A percentile compares a stretch with the other conserved stretches of the same genome.
These are phyloP conservation scores for Pythium myriotylum DNA, from an alignment of 352 stramenopile species.

Conservation along the genomic window DNA sequence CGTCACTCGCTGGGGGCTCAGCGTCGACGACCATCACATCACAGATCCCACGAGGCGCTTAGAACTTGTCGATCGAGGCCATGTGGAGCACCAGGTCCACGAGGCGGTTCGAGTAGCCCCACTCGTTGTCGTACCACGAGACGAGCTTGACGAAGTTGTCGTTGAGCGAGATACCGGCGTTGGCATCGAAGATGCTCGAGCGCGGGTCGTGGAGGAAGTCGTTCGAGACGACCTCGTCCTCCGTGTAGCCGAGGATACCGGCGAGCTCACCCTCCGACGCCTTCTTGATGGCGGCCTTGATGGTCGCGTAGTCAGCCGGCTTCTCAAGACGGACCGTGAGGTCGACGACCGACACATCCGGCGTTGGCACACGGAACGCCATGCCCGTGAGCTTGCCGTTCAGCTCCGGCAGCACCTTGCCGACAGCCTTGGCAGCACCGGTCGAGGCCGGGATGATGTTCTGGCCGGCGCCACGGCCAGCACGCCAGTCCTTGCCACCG, in stretches of 20 bases:
- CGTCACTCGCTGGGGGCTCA: neutral
- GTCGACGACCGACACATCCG: conserved; percentile 91
- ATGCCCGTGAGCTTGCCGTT: conserved; percentile 94
- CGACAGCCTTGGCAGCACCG: conserved; percentile 98
- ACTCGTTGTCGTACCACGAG: conserved; percentile 99
- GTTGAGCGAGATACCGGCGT: conserved; percentile 97
- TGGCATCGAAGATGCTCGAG: conserved; percentile 98
- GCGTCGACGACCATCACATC: neutral
- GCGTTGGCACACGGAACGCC: conserved; percentile 91
- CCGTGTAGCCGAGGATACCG: conserved; percentile 98
- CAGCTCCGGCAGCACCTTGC: conserved; percentile 96
- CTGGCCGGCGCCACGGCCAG: conserved; percentile 95
- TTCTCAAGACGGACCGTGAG: conserved; percentile 84
- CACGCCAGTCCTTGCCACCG: conserved; percentile 97
- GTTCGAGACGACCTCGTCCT: conserved; percentile 96
- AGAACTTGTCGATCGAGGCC: conserved; percentile 85
- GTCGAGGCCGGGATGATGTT: conserved; percentile 99
- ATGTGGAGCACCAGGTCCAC: conserved; percentile 98
- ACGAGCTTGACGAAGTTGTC: conserved; percentile 99
- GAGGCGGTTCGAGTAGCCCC: conserved; percentile 97
- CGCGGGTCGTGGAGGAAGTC: conserved; percentile 97
- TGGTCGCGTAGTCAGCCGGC: conserved; percentile 96
- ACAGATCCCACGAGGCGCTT: conserved; percentile 12
- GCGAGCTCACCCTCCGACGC: conserved; percentile 94
- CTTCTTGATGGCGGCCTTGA: conserved; percentile 95